These are phyloP conservation scores for Sporobolomyces roseus DNA, from an alignment of 768 basidiomycete genomes.

Conservation along the genomic window DNA sequence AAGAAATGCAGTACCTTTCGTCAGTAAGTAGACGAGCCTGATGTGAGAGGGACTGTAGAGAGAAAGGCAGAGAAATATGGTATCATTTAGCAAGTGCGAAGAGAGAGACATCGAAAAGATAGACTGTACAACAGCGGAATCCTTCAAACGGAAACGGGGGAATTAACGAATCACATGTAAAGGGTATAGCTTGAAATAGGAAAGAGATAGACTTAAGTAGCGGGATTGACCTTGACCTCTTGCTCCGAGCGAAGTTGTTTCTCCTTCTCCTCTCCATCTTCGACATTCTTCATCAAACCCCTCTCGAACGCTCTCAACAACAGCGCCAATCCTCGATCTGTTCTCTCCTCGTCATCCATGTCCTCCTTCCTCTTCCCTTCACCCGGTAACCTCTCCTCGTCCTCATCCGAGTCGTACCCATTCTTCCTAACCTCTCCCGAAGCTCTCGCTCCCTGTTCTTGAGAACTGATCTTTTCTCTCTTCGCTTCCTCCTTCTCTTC, in stretches of 20 bases:
- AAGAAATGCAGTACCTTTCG: too few species aligned
- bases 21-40: too few species aligned
- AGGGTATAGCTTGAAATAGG: too few species aligned
- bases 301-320: conserved; percentile 38
- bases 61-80: too few species aligned
- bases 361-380: conserved; percentile 40
- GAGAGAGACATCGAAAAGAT: too few species aligned
- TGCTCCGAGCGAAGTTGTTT: not conserved
- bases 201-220: not conserved
- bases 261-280: not conserved
- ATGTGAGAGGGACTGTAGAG: too few species aligned
- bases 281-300: conserved; percentile 16
- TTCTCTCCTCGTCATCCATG: conserved; percentile 40
- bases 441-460: not conserved
- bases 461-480: conserved; percentile 16
- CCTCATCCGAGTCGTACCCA: not conserved
- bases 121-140: too few species aligned
- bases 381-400: conserved; percentile 12
- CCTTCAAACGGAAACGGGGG: too few species aligned
- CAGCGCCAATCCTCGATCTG: conserved; percentile 38
- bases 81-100: too few species aligned
- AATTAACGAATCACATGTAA: too few species aligned
- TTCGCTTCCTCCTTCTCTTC: conserved; percentile 20
- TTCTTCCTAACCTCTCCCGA: conserved; percentile 15
- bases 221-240: conserved; percentile 1